These are phyloP conservation scores for Peronospora farinosa DNA, from an alignment of 352 stramenopile genomes.

Conservation along the genomic window DNA sequence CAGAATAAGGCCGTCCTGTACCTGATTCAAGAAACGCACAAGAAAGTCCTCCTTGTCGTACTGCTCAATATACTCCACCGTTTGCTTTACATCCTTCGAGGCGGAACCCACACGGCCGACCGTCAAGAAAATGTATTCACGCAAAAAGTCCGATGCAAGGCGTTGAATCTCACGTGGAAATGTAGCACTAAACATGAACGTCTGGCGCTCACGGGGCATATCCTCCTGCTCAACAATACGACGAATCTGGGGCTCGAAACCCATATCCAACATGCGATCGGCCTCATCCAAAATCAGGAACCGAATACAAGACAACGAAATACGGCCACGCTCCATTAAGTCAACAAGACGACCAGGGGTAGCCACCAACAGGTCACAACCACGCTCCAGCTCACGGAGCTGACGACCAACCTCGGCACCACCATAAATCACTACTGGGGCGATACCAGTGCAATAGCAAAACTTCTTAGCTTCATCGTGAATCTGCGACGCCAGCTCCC, in stretches of 20 bases:
- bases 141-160: conserved; percentile 95
- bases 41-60: conserved; percentile 95
- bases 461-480: conserved; percentile 95
- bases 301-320: conserved; percentile 87
- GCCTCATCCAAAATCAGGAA: conserved; percentile 98
- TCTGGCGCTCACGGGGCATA: conserved; percentile 96
- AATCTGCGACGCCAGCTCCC: conserved; percentile 94
- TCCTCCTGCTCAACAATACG: conserved; percentile 97
- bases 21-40: conserved; percentile 92
- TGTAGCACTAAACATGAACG: conserved; percentile 99
- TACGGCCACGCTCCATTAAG: conserved; percentile 91
- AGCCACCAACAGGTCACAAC: conserved; percentile 95
- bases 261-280: conserved; percentile 99
- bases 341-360: conserved; percentile 97
- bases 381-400: conserved; percentile 78
- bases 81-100: conserved; percentile 97
- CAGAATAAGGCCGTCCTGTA: conserved; percentile 89
- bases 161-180: conserved; percentile 96
- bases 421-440: conserved; percentile 93
- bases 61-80: conserved; percentile 95
- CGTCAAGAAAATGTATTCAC: conserved; percentile 99
- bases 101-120: conserved; percentile 96
- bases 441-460: conserved; percentile 93
- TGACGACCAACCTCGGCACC: conserved; percentile 88
- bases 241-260: conserved; percentile 98